Base-by-base conservation (phyloP, 148 eudicot species). In the Salicornia ramosissima region DNA sequence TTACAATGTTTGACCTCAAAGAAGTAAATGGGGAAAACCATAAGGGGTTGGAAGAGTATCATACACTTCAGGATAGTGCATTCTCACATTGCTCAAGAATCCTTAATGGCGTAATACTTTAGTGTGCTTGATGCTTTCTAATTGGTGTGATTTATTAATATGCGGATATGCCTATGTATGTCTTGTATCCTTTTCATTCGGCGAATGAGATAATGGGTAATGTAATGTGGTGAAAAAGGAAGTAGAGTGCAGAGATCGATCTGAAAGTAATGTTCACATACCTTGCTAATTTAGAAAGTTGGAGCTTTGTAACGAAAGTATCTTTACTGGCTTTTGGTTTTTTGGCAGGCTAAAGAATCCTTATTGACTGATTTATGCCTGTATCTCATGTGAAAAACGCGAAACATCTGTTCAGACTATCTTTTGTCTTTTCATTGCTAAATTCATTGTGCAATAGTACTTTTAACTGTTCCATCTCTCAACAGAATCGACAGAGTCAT, bases 401-500 rank as follows among this genome's bases (percentile, higher is more conserved):
- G 2, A 7, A 29, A 2, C 15, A 1, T 29, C 22, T 16, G 14
- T 3, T 42, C 10, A 45, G 26, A 25, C n/a, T n/a, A 2, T 52
- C 60, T 16, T 33, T 62, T 21, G 54, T 43, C 53, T 28, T 66
- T 65, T 45, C 31, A 14, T 59, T 58, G 42, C 30, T 71, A 39
- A 25, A 25, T 30, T 11, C 26, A 25, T 28, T 24, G 34, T 39
- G 28, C 39, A 50, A 10, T 24, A 6, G 30, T 29, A 19, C 31
- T 64, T n/a, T n/a, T n/a, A 31, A 31, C 0, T n/a, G 18, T 69
- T 15, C 49, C 40, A 61, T 30, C 19, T 49, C 18, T 60, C 33
- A 77, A 42, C 82, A 94, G 99, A 86, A 82, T 47, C 93, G 97
- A 45, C 86, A 73, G 71, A 91, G 91, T 80, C 96, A 94, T 82